Conservation (phyloP, 2,329 filamentous ascomycete species). For the Botrytis porri region DNA sequence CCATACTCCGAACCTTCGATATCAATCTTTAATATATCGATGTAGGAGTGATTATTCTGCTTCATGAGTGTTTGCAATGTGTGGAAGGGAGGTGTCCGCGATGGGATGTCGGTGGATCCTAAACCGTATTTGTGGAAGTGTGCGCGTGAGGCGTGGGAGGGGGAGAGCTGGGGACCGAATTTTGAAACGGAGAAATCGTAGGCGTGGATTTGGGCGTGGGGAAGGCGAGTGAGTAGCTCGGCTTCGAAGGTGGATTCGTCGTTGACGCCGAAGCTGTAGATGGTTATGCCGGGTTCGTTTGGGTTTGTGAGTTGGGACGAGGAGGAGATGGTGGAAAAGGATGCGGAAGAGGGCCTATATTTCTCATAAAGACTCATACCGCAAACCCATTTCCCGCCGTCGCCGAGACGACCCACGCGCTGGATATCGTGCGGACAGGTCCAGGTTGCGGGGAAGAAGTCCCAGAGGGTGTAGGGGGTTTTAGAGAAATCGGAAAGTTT, state of each 20-base stretch:
- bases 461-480: slow-evolving; percentile 42
- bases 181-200: slow-evolving; percentile 42
- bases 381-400: slow-evolving; percentile 46
- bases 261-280: slow-evolving; percentile 43
- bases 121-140: slow-evolving; percentile 41
- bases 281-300: slow-evolving; percentile 27
- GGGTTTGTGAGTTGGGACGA: background rate
- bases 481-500: slow-evolving; percentile 25
- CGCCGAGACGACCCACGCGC: slow-evolving; percentile 41
- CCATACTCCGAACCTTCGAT: slow-evolving; percentile 42
- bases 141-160: slow-evolving; percentile 27
- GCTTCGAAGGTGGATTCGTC: slow-evolving; percentile 43
- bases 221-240: slow-evolving; percentile 41
- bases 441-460: slow-evolving; percentile 43
- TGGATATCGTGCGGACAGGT: slow-evolving; percentile 44
- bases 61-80: slow-evolving; percentile 41
- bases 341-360: slow-evolving; percentile 10
- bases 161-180: slow-evolving; percentile 35
- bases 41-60: slow-evolving; percentile 41
- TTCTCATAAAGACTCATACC: slow-evolving; percentile 42
- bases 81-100: slow-evolving; percentile 37
- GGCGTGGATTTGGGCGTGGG: slow-evolving; percentile 40
- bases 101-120: slow-evolving; percentile 34
- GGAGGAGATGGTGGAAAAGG: background rate
- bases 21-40: slow-evolving; percentile 45